Evolutionary conservation across 2,329 filamentous ascomycete genomes (phyloP), one percentile per base, ranked within the genome.

Genomic region (Fusarium begoniae): DNA sequence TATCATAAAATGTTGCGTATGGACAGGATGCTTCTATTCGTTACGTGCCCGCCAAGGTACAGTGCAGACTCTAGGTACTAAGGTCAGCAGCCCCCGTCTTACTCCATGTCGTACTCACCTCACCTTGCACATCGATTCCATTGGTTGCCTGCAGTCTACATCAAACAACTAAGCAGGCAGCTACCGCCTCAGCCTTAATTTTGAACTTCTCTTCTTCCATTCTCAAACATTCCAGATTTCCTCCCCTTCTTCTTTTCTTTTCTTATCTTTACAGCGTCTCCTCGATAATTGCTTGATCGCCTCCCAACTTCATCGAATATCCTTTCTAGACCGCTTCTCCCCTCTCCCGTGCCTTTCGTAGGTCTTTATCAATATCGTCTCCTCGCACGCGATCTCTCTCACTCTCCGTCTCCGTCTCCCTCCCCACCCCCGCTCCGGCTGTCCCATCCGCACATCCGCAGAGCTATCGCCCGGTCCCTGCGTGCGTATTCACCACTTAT

Each of bases 141-240:
- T 78, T 78, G 76, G 76, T 62, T 78, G 74, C 75, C 76, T 78
- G 68, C 45, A 75, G 47, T 65, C 65, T 73, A 73, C 73, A 65
- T 77, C 72, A 73, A 67, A 73, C 75, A 69, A 55, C 66, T 69
- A 69, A 69, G 74, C 73, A 72, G 68, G 70, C 69, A 60, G 66
- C 66, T 66, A 55, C 72, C 71, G 67, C 73, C 75, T 77, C 66
- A 75, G 71, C 66, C 58, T 69, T 71, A 66, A 58, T 65, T 41
- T 41, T 44, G 54, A 68, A 66, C 65, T 68, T 66, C 40, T 53
- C 41, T 45, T 76, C 54, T 60, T 58, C 37, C 37, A 40, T 55
- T 57, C 43, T 30, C 22, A 26, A 35, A 53, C 45, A 32, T 38
- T 30, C 47, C 57, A 30, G 9, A 59, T 60, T 41, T 54, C 53